Evolutionary conservation across 257 asterid species (phyloP).

Genomic region (Capsicum rhomboideum): DNA sequence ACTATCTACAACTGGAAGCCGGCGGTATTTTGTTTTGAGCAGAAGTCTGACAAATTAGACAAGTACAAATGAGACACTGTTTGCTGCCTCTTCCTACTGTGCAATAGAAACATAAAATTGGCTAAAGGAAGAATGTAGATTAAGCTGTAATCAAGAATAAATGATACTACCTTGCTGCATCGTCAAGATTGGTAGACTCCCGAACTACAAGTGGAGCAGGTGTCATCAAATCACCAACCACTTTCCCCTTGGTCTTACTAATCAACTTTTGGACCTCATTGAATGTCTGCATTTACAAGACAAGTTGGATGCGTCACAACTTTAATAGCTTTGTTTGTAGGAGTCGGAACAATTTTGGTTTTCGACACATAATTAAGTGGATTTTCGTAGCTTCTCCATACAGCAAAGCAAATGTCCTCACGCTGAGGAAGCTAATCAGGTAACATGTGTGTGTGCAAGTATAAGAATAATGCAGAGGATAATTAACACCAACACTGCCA

Average conservation of each 20-base stretch:
- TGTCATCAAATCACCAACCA: conserved; percentile 85
- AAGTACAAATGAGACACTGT: background rate
- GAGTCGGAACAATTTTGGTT: background rate
- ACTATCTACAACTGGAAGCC: conserved; percentile 71
- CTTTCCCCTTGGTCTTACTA: conserved; percentile 62
- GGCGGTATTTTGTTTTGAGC: conserved; percentile 67
- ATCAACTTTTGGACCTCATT: conserved; percentile 62
- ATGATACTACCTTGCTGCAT: conserved; percentile 58
- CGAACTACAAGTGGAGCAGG: conserved; percentile 71
- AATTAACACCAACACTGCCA: background rate
- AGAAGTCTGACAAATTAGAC: conserved; percentile 35
- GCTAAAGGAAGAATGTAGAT: background rate
- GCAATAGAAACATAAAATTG: background rate
- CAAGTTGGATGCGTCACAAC: background rate
- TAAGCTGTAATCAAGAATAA: background rate
- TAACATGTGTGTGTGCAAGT: background rate
- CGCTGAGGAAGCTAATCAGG: background rate
- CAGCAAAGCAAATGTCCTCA: background rate
- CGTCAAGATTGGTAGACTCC: conserved; percentile 76
- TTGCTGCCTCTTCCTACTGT: background rate
- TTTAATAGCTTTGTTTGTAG: background rate
- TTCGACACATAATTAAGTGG: background rate
- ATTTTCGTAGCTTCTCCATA: background rate
- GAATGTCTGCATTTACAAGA: conserved; percentile 42
- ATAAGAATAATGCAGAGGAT: background rate